Evolutionary conservation across 2,329 filamentous ascomycete genomes (phyloP).

Genomic region (Diaporthe sp.): DNA sequence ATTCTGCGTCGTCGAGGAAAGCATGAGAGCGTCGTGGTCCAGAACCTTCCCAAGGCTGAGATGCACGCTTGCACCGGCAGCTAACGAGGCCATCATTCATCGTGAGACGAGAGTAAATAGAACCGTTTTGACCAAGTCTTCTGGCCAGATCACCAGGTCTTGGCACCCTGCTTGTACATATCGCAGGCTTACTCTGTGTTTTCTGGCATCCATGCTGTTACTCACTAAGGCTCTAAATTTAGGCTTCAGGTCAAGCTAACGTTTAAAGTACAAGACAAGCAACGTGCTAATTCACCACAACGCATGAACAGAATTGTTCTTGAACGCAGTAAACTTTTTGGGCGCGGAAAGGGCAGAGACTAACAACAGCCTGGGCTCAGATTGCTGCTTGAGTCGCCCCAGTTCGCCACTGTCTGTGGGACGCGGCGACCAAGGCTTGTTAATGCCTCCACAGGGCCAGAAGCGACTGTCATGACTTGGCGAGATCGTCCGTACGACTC

Average conservation of each 20-base stretch:
- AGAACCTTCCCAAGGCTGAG: neutral
- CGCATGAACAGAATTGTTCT: neutral
- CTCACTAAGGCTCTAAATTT: conserved; percentile 6
- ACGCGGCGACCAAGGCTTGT: neutral
- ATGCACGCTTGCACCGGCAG: neutral
- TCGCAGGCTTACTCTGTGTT: neutral
- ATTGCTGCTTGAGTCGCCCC: conserved; percentile 1
- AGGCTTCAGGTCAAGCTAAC: neutral
- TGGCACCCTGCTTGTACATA: neutral
- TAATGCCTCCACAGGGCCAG: conserved; percentile 14
- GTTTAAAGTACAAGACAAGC: neutral
- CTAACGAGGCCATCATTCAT: neutral
- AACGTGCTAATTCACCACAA: neutral
- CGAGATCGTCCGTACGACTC: conserved; percentile 19
- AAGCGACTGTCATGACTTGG: conserved; percentile 23
- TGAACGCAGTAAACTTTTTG: neutral
- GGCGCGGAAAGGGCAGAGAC: neutral
- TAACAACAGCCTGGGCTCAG: neutral
- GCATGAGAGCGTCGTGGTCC: neutral
- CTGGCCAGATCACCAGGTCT: neutral
- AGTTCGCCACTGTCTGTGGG: conserved; percentile 11
- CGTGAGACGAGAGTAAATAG: conserved; percentile 5
- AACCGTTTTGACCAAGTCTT: neutral
- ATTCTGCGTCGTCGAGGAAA: neutral
- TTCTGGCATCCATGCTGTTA: neutral